Conservation (phyloP, 2,329 filamentous ascomycete species). For the Cladophialophora chaetospira region DNA sequence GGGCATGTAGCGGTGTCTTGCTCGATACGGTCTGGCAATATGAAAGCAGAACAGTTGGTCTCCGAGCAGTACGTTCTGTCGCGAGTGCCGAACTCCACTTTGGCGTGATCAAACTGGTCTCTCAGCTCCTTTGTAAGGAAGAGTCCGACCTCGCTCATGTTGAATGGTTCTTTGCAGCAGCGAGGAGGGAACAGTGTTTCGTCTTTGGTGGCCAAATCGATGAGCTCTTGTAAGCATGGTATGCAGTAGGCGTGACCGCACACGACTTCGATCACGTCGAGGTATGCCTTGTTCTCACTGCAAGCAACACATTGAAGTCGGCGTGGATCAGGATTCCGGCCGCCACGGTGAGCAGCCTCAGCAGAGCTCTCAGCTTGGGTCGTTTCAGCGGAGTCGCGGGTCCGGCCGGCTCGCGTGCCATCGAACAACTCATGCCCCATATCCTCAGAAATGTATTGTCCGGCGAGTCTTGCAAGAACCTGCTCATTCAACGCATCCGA, state of each 20-base stretch:
- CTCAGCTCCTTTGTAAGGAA: conserved; percentile 44
- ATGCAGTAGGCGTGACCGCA: conserved; percentile 56
- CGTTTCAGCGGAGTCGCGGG: not conserved
- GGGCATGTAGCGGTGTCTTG: conserved; percentile 46
- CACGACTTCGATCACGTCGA: conserved; percentile 33
- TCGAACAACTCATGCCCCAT: conserved; percentile 5
- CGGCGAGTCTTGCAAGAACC: conserved; percentile 10
- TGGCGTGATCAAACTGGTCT: conserved; percentile 47
- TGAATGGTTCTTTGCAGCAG: conserved; percentile 53
- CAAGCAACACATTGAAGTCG: conserved; percentile 36
- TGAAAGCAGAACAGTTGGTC: conserved; percentile 50
- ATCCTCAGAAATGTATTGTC: conserved; percentile 13
- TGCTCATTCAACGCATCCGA: conserved; percentile 1
- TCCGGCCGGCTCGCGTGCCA: too few relatives aligned
- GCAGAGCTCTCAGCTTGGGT: not conserved
- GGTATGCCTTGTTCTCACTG: conserved; percentile 35
- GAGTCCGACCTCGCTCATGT: conserved; percentile 33
- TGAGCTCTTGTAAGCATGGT: conserved; percentile 50
- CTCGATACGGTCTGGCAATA: conserved; percentile 40
- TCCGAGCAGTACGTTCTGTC: conserved; percentile 56
- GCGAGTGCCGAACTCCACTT: conserved; percentile 51
- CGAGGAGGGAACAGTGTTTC: conserved; percentile 58
- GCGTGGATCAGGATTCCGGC: not conserved
- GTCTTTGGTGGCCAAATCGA: conserved; percentile 49
- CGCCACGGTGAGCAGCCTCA: not conserved